Percentiles rank a stretch among this genome's conserved stretches.
These are phyloP conservation scores for Boechera stricta DNA, from an alignment of 345 rosid genomes.

Conservation along the genomic window DNA sequence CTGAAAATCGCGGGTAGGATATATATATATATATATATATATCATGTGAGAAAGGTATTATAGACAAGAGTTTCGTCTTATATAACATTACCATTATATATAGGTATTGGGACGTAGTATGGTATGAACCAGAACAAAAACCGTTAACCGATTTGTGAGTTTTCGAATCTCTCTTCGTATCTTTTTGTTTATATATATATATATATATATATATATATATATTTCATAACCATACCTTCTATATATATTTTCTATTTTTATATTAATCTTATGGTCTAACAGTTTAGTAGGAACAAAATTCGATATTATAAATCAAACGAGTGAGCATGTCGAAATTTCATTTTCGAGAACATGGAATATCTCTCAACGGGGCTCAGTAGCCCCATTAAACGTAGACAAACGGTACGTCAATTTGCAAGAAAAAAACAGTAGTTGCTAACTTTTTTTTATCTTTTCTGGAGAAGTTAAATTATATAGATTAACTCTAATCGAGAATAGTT, in stretches of 20 bases:
- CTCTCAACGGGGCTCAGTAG: slow-evolving; percentile 29
- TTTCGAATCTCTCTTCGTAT: background rate
- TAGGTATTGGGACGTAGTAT: slow-evolving; percentile 89
- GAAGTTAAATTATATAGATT: background rate
- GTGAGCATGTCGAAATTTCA: slow-evolving; percentile 69
- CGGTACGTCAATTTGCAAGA: slow-evolving; percentile 45
- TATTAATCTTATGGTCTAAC: slow-evolving; percentile 29
- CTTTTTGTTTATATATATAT: background rate
- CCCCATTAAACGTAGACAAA: slow-evolving; percentile 82
- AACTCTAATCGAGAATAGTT: background rate
- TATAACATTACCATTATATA: background rate
- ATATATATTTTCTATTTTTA: background rate
- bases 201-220: background rate
- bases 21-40: background rate
- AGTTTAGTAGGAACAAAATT: slow-evolving; percentile 57
- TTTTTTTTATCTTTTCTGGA: background rate
- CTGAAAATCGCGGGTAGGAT: slow-evolving; percentile 62
- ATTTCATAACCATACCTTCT: background rate
- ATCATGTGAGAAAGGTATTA: background rate
- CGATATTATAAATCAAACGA: slow-evolving; percentile 50
- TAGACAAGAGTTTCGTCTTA: background rate
- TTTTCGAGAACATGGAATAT: slow-evolving; percentile 63
- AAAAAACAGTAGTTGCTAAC: background rate
- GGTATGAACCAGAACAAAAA: slow-evolving; percentile 56
- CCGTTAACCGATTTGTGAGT: slow-evolving; percentile 50